Evolutionary conservation across 805 yeast species (phyloP), one percentile per base, ranked within the genome.

Genomic region (Nakazawaea laoshanensis): DNA sequence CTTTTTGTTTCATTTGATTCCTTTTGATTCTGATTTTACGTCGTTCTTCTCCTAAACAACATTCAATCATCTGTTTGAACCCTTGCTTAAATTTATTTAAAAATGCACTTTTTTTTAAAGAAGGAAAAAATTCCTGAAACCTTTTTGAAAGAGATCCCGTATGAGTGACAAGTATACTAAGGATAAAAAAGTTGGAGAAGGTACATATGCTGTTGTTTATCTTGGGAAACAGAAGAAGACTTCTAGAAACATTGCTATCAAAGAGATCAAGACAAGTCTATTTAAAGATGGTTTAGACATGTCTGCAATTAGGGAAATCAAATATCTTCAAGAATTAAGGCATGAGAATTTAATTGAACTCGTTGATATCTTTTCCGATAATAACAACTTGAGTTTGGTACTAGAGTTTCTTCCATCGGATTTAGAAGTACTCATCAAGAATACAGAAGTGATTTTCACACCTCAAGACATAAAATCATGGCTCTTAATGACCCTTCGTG

Each of bases 171-270:
- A 52, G 19, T 61, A 61, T 33, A 42, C 59, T 4, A 61, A 60
- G 41, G 95, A 87, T 36, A 76, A 72, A 43, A 88, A 87, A 51
- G 96, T 92, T 19, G 99, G 99, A 50, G 99, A 92, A 59, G 99
- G 99, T 57, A 92, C 99, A 0, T 92, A 89, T 61, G 99, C 99
- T 29, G 94, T 88, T 36, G 99, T 92, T 5, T 86, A 78, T 48
- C 65, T 88, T 11, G 97, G 97, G 2, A 74, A 67, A 25, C 81
- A 81, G 49, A 44, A 63, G 9, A 63, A 58, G 30, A 67, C 74
- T 19, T 58, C 53, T 5, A 57, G 88, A 34, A 64, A 67, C 32
- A 79, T 92, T 21, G 99, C 99, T 43, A 79, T 94, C 39, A 92
- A 92, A 51, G 96, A 87, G 62, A 92, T 92, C 65, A 92, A 92